phyloP scores from a whole-genome alignment of 2,329 filamentous ascomycete genomes.

The Aulographum hederae region DNA sequence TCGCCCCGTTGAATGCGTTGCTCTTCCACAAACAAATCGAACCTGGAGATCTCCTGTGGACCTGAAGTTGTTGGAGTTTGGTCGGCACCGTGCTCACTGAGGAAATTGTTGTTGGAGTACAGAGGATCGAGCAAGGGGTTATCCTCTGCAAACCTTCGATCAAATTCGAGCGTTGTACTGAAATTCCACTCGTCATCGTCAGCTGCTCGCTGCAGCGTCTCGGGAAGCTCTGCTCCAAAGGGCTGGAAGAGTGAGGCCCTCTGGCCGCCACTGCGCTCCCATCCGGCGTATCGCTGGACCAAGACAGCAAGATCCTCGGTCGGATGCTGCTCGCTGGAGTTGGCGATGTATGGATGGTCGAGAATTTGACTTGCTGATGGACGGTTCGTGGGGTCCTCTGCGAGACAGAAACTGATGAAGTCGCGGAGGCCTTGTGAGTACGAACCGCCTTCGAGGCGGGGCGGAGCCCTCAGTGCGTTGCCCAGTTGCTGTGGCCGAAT shows the following conservation, averaged over 20 bases:
- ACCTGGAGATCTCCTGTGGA: too few relatives aligned
- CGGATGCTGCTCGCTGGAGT: slow-evolving; percentile 44
- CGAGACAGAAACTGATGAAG: slow-evolving; percentile 55
- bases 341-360: slow-evolving; percentile 48
- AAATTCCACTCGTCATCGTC: slow-evolving; percentile 45
- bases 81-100: not conserved
- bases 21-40: too few relatives aligned
- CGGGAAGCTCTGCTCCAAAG: slow-evolving; percentile 37
- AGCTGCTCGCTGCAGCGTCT: slow-evolving; percentile 23
- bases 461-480: slow-evolving; percentile 40
- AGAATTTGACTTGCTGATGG: slow-evolving; percentile 54
- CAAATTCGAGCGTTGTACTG: slow-evolving; percentile 43
- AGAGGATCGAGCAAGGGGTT: not conserved
- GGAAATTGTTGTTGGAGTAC: not conserved
- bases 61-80: not conserved
- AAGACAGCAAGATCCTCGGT: slow-evolving; percentile 44
- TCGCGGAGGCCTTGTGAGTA: slow-evolving; percentile 53
- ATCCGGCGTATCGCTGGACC: slow-evolving; percentile 53
- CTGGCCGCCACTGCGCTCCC: slow-evolving; percentile 57
- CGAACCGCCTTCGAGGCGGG: slow-evolving; percentile 50
- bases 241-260: slow-evolving; percentile 46
- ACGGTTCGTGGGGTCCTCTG: slow-evolving; percentile 47
- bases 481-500: slow-evolving; percentile 31
- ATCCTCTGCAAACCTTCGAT: slow-evolving; percentile 23
- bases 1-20: slow-evolving; percentile 28